A percentile compares a stretch with the other conserved stretches of the same genome.
Evolutionary conservation across 1,284 basidiomycete genomes (phyloP).

Genomic region (Ceratobasidium papillatum): DNA sequence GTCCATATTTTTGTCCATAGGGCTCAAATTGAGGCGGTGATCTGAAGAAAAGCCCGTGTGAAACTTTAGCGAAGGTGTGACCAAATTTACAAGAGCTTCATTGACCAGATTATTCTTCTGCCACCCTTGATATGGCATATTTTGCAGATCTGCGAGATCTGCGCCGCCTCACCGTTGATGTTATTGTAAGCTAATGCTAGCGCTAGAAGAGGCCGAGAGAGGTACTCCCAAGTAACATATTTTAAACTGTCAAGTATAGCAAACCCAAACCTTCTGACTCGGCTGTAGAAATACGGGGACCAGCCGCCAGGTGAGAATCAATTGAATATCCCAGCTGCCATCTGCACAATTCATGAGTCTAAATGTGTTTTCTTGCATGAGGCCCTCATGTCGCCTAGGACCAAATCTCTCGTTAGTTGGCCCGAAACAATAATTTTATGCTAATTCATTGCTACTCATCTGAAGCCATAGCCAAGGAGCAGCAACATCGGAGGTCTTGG

Average conservation of each 20-base stretch:
- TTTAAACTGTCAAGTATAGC: not conserved
- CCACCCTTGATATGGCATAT: not conserved
- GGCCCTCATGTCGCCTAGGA: not conserved
- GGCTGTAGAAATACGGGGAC: not conserved
- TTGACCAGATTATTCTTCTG: not conserved
- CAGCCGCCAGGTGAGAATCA: not conserved
- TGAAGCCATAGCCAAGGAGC: no score
- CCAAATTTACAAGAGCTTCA: not conserved
- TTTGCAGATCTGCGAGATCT: not conserved
- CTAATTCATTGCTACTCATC: no score
- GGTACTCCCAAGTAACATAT: not conserved
- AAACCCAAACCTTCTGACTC: not conserved
- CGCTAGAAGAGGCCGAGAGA: no score
- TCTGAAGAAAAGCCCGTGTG: not conserved
- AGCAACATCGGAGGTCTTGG: no score
- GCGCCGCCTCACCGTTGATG: not conserved
- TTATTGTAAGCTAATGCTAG: no score
- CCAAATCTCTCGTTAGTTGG: not conserved
- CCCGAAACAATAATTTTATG: not conserved
- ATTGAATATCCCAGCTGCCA: no score
- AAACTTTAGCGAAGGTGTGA: not conserved
- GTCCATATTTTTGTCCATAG: not conserved
- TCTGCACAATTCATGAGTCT: no score
- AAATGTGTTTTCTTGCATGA: not conserved
- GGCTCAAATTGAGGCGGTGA: not conserved